These are phyloP conservation scores for Sinapis alba DNA, from an alignment of 441 rosid species.

Conservation along the genomic window DNA sequence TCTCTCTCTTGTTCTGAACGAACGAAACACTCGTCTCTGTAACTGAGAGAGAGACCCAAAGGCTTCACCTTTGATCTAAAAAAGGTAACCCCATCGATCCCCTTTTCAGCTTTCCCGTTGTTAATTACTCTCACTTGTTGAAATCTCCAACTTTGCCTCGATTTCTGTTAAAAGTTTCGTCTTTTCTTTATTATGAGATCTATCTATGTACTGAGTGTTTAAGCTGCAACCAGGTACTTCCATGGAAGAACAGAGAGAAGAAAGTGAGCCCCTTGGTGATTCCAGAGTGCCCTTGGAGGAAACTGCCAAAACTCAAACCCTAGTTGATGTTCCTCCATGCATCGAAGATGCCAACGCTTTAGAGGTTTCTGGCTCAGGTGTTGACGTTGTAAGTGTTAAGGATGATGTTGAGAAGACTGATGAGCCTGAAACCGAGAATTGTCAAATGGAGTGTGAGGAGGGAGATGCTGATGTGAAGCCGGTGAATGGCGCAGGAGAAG, in stretches of 20 bases:
- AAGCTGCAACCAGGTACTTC: conserved; percentile 17
- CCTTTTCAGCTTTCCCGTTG: too few species aligned
- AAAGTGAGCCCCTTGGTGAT: conserved; percentile 38
- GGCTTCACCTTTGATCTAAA: too few species aligned
- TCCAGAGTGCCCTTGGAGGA: conserved; percentile 38
- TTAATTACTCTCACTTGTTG: too few species aligned
- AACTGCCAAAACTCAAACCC: conserved; percentile 38
- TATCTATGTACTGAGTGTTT: neutral
- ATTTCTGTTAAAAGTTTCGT: too few species aligned
- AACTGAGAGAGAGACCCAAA: too few species aligned
- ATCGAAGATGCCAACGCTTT: conserved; percentile 39
- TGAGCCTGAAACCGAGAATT: neutral
- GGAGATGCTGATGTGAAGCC: neutral
- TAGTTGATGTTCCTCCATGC: neutral
- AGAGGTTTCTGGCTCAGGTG: conserved; percentile 50
- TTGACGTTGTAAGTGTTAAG: conserved; percentile 35
- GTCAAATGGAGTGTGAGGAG: neutral
- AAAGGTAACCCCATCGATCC: too few species aligned
- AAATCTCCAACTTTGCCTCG: too few species aligned
- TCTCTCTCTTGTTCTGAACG: too few species aligned
- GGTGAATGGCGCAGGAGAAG: neutral
- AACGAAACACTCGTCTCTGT: too few species aligned
- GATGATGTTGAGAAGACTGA: conserved; percentile 23
- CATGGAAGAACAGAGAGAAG: conserved; percentile 52
- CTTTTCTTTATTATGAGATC: too few species aligned